phyloP scores from a whole-genome alignment of 2,329 filamentous ascomycete genomes.

The Penicillium paneum region DNA sequence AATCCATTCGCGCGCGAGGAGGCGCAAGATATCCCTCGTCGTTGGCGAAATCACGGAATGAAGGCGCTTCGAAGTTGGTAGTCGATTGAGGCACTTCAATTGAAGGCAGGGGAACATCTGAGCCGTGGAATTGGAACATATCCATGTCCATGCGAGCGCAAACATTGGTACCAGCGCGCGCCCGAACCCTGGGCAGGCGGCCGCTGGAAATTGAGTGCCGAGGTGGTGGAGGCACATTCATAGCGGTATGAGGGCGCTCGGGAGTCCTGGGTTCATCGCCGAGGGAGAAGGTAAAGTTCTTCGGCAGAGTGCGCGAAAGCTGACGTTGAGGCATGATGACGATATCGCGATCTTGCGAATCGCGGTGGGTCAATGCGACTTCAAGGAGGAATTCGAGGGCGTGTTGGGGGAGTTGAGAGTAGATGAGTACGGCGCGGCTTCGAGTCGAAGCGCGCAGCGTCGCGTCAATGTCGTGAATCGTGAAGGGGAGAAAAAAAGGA shows the following conservation, averaged over 20 bases:
- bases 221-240: constrained; percentile 45
- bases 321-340: constrained; percentile 39
- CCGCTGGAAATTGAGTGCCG: constrained; percentile 43
- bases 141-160: constrained; percentile 36
- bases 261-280: constrained; percentile 43
- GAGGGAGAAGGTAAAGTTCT: constrained; percentile 46
- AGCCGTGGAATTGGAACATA: constrained; percentile 32
- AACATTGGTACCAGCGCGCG: constrained; percentile 39
- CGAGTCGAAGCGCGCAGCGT: constrained; percentile 15
- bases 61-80: constrained; percentile 28
- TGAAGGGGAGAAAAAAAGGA: constrained; percentile 12
- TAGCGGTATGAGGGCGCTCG: constrained; percentile 38
- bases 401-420: constrained; percentile 2
- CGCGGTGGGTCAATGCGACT: constrained; percentile 9
- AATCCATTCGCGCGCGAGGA: constrained; percentile 35
- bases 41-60: constrained; percentile 23
- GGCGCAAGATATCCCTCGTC: constrained; percentile 41
- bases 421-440: constrained; percentile 6
- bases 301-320: constrained; percentile 47
- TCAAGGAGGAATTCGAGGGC: constrained; percentile 8
- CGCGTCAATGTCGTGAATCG: constrained; percentile 23
- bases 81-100: constrained; percentile 38
- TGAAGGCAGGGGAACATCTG: constrained; percentile 44
- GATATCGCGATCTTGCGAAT: constrained; percentile 1
- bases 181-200: constrained; percentile 40